Evolutionary conservation across 2,329 filamentous ascomycete genomes (phyloP), one percentile per base, ranked within the genome.

Genomic region (Fusarium kyushuense): DNA sequence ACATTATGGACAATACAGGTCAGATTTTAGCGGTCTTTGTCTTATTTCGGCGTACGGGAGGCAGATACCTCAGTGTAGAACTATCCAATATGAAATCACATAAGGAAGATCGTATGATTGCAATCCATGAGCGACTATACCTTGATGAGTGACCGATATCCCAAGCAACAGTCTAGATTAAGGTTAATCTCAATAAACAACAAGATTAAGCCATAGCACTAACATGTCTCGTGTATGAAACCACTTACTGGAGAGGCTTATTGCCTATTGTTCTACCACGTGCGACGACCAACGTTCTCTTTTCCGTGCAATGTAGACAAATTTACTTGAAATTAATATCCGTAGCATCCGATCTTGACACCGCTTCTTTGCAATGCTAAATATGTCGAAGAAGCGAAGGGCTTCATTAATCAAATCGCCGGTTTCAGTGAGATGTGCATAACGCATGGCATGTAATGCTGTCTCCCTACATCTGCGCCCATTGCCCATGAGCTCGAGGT

Each of bases 401-500:
- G 58, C 30, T 36, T 38, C 36, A 59, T 49, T 40, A 16, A 27
- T 6, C n/a, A 9, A 51, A n/a, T 54, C 40, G 33, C 47, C 36
- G 35, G 36, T 51, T 66, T 43, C 42, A 63, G 58, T 48, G 59
- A 38, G 38, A 63, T 51, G 23, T 69, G 62, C 66, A 63, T 51
- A 32, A 65, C 47, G 61, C 27, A 43, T 58, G 59, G 61, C 38
- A 58, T 58, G 52, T 3, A 58, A 53, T 59, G 25, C 41, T 46
- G 38, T 56, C 62, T 25, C 51, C 46, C 19, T 53, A 46, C 29
- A 47, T 27, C 46, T 23, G 19, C 41, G 47, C n/a, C 51, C 35
- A 36, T 33, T 13, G 40, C 63, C 72, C 72, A 72, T 74, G 72
- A 71, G 72, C 54, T 27, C 38, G 40, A 56, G 55, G 46, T 54